Evolutionary conservation across 129 eudicot species (phyloP).

Genomic region (Glebionis coronaria): DNA sequence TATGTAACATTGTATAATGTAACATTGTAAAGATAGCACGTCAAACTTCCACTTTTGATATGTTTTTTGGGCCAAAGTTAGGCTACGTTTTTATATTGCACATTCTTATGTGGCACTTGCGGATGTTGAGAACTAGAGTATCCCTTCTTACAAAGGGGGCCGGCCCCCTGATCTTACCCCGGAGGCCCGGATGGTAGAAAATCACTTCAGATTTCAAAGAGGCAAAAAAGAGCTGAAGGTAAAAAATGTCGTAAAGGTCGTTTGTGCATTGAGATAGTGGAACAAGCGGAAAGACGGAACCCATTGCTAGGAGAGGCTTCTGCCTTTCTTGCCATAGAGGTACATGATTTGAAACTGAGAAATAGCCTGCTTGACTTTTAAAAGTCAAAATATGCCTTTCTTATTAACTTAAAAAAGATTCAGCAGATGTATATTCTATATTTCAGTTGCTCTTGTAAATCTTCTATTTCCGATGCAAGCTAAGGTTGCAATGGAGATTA

Average conservation of each 20-base stretch:
- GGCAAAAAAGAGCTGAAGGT: slow-evolving; percentile 75
- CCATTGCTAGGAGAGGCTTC: slow-evolving; percentile 95
- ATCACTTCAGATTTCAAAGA: slow-evolving; percentile 79
- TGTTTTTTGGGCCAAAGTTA: no score
- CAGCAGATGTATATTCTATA: no score
- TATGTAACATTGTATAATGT: no score
- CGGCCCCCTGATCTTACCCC: slow-evolving; percentile 67
- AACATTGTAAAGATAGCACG: no score
- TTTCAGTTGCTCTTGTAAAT: slow-evolving; percentile 80
- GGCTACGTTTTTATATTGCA: no score
- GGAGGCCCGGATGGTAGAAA: slow-evolving; percentile 92
- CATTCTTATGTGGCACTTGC: no score
- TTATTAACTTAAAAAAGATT: no score
- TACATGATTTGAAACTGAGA: no score
- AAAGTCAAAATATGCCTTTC: no score
- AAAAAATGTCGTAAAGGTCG: slow-evolving; percentile 71
- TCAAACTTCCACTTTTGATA: no score
- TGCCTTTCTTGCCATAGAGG: slow-evolving; percentile 84
- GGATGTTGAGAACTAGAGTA: no score
- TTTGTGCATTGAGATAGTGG: slow-evolving; percentile 89
- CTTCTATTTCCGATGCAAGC: slow-evolving; percentile 91
- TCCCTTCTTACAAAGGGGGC: slow-evolving; percentile 93
- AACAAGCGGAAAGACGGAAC: slow-evolving; percentile 96
- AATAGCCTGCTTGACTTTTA: no score
- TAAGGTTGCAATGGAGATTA: slow-evolving; percentile 96